These are phyloP conservation scores for Coniochaeta ligniaria DNA, from an alignment of 2,329 filamentous ascomycete species.

Conservation along the genomic window DNA sequence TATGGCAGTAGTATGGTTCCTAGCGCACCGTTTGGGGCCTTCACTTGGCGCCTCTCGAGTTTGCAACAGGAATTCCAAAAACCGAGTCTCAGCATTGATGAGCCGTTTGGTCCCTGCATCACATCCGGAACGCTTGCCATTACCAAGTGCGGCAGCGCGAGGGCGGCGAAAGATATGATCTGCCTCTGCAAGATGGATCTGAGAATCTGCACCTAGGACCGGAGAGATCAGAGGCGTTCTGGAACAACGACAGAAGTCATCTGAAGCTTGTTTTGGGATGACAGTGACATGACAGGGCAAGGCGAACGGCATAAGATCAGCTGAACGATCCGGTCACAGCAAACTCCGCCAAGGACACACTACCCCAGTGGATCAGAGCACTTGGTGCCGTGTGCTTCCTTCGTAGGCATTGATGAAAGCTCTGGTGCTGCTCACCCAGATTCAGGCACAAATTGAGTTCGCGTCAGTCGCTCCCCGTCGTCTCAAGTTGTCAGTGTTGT, in stretches of 20 bases:
- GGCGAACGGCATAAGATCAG: constrained; percentile 38
- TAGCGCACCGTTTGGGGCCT: not conserved
- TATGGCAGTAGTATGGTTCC: not conserved
- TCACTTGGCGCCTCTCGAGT: not conserved
- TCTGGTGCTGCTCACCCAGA: constrained; percentile 17
- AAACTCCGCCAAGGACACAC: constrained; percentile 15
- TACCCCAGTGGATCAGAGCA: not conserved
- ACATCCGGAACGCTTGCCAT: constrained; percentile 10
- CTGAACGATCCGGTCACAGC: constrained; percentile 40
- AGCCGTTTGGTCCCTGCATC: constrained; percentile 10
- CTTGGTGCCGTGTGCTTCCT: not conserved
- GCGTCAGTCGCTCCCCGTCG: constrained; percentile 30
- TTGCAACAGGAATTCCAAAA: not conserved
- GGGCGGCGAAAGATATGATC: constrained; percentile 7
- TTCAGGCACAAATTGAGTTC: constrained; percentile 21
- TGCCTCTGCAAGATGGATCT: constrained; percentile 9
- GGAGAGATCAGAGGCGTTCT: constrained; percentile 15
- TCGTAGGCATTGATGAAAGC: not conserved
- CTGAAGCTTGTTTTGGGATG: constrained; percentile 19
- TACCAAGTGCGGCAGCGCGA: not conserved
- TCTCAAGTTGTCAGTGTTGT: constrained; percentile 40
- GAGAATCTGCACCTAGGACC: constrained; percentile 13
- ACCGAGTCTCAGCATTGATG: constrained; percentile 4
- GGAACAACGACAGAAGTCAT: constrained; percentile 14
- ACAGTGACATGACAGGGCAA: constrained; percentile 14